Evolutionary conservation across 2,329 filamentous ascomycete genomes (phyloP).

Genomic region (Lasiodiplodia sp.): DNA sequence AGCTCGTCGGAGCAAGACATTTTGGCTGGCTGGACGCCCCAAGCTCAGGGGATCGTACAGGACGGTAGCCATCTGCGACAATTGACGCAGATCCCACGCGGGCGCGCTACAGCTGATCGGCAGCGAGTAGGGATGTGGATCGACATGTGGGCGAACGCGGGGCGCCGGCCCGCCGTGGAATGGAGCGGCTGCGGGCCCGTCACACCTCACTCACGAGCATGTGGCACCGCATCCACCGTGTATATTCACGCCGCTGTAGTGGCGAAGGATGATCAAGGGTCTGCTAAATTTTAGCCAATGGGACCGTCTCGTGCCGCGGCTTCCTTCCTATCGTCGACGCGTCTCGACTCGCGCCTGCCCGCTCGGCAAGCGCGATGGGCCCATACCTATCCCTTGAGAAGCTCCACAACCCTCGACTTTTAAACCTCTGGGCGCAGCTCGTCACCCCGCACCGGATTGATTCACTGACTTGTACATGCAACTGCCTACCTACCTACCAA

Average conservation of each 20-base stretch:
- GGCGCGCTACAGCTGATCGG: neutral
- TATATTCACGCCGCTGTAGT: neutral
- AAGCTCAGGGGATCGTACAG: constrained; percentile 2
- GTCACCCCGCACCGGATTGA: neutral
- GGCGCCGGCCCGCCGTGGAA: neutral
- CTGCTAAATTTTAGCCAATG: neutral
- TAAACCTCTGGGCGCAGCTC: neutral
- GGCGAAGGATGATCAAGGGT: neutral
- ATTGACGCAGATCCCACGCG: neutral
- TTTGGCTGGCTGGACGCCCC: neutral
- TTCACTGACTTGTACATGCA: neutral
- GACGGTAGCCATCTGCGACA: neutral
- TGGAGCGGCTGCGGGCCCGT: neutral
- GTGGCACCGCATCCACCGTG: neutral
- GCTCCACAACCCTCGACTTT: neutral
- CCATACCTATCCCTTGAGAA: neutral
- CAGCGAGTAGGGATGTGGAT: neutral
- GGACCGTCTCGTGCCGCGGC: neutral
- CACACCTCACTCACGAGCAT: neutral
- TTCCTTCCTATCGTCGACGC: neutral
- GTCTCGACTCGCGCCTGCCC: neutral
- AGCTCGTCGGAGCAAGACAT: neutral
- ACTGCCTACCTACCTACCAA: neutral
- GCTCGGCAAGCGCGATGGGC: neutral
- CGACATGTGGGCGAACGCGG: neutral